phyloP scores from a whole-genome alignment of 108 stramenopile species.

The Nannochloropsis granulata region DNA sequence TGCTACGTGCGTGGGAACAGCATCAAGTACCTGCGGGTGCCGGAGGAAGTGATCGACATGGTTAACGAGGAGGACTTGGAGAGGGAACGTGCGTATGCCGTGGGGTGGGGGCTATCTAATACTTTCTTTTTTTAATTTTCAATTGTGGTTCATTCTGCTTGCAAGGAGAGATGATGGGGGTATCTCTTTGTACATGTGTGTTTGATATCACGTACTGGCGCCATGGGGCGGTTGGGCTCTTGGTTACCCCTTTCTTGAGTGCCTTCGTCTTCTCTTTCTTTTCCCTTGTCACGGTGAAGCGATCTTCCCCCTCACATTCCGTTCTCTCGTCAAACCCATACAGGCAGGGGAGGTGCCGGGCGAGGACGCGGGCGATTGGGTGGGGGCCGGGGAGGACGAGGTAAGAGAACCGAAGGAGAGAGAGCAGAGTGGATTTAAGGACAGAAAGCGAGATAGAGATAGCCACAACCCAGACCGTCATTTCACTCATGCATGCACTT shows the following conservation, averaged over 20 bases:
- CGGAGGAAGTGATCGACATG: conserved; percentile 71
- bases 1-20: conserved; percentile 90
- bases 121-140: background rate
- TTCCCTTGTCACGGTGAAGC: no score
- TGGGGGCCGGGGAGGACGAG: background rate
- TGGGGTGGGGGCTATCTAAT: background rate
- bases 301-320: no score
- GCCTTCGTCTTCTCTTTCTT: no score
- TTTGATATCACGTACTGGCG: no score
- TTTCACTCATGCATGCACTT: background rate
- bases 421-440: no score
- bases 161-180: no score
- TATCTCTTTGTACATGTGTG: no score
- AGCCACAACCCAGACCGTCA: background rate
- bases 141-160: no score
- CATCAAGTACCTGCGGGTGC: conserved; percentile 87
- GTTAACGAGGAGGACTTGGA: conserved; percentile 57
- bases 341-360: background rate
- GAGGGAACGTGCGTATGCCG: conserved; percentile 29
- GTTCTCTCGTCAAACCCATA: no score
- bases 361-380: background rate
- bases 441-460: background rate
- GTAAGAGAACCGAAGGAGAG: background rate
- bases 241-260: no score
- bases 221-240: no score